phyloP scores from a whole-genome alignment of 257 asterid species.

The Scutellaria minor region DNA sequence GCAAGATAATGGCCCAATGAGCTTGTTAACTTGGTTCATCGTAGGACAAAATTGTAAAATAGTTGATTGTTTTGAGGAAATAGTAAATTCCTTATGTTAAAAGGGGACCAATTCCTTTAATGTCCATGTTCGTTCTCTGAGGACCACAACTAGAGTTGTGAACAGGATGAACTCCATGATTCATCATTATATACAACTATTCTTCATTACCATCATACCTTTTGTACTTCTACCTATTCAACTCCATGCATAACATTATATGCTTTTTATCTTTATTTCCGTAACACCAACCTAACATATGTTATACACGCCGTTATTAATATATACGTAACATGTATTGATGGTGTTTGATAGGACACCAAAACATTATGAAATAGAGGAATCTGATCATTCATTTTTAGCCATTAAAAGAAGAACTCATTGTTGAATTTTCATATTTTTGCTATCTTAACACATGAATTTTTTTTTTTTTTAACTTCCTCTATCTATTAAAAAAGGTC shows the following conservation, averaged over 20 bases:
- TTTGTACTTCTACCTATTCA: constrained; percentile 24
- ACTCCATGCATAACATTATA: neutral
- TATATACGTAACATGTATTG: too few relatives aligned
- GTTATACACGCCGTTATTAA: too few relatives aligned
- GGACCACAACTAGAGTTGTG: constrained; percentile 37
- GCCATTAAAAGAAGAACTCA: too few relatives aligned
- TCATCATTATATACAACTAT: constrained; percentile 34
- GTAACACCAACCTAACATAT: neutral
- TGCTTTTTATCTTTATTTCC: neutral
- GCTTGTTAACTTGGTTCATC: neutral
- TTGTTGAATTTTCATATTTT: too few relatives aligned
- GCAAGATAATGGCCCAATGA: neutral
- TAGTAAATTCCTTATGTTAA: neutral
- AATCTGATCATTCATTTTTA: too few relatives aligned
- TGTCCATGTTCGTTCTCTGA: neutral
- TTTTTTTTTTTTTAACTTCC: too few relatives aligned
- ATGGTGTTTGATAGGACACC: too few relatives aligned
- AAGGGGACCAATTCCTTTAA: constrained; percentile 33
- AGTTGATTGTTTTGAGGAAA: neutral
- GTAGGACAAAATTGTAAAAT: constrained; percentile 12
- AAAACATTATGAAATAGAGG: too few relatives aligned
- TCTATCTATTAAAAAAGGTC: too few relatives aligned
- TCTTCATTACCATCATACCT: constrained; percentile 25
- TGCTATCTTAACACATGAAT: too few relatives aligned
- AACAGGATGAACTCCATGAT: constrained; percentile 22